Evolutionary conservation across 2,329 filamentous ascomycete species (phyloP), one percentile per base, ranked within the genome.

Genomic region (Alternaria atra): DNA sequence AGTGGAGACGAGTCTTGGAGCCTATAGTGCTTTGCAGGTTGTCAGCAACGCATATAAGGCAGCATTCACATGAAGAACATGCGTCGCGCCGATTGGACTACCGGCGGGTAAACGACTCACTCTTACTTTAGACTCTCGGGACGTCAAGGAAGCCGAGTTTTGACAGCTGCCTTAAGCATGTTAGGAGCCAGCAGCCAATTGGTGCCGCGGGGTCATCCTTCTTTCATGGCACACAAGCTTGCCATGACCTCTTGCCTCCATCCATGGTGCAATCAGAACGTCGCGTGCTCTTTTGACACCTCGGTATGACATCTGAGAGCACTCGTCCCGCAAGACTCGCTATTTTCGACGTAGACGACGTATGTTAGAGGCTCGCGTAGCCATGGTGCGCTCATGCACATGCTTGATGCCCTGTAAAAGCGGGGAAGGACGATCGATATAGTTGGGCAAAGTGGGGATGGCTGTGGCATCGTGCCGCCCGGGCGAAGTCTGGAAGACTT

Each of bases 341-440:
- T 50, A 32, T 30, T 23, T 52, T 39, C 32, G 48, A 59, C 58
- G 20, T 56, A 50, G 52, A 35, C 10, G 34, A n/a, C 17, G 15
- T 50, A 20, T 58, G 37, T 52, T 56, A 54, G 52, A 34, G 51
- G 29, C 23, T 17, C 34, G 37, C 35, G 48, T 34, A 37, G 46
- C 32, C 23, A 12, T 53, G 27, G 39, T 53, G 17, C 37, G 51
- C 37, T 53, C 29, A 25, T 50, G 52, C 29, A 47, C 17, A 55
- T 40, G 12, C 54, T 54, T 62, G 43, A 27, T 35, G 34, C 29
- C 23, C 40, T 48, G 47, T 50, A 46, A 63, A 62, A 61, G 64
- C 60, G 68, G 68, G 68, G 62, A 66, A 60, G 25, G 35, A 39
- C 44, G 35, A 52, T 60, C 27, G 39, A 52, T 52, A 48, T 46